Evolutionary conservation across 345 rosid species (phyloP), one percentile per base, ranked within the genome.

Genomic region (Populus alba): DNA sequence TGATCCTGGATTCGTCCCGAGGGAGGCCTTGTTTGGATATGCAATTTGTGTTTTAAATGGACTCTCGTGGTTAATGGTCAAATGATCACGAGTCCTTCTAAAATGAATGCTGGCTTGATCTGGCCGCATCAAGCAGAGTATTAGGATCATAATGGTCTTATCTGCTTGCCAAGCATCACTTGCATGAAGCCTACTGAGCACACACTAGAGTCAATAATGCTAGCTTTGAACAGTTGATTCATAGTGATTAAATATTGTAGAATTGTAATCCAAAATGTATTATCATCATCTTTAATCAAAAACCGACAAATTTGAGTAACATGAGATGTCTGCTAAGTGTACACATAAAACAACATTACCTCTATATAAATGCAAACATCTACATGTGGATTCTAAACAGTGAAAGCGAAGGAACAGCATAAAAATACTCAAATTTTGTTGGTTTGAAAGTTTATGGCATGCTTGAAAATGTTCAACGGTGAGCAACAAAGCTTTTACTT

Each of bases 251-350:
- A 51, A 61, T 39, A 75, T 38, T 47, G 5, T 39, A 3, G 39
- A 8, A 71, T 68, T 43, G 29, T 22, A 31, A 38, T 41, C 27
- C 53, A 33, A 66, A 72, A 65, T 38, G 51, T 47, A 17, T 68
- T 72, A 72, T 53, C 70, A 53, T 67, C 38, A 47, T 61, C 38
- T 76, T 76, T 75, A 67, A 84, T 68, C 82, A 85, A 84, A 80
- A 83, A 53, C 47, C 55, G 90, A 87, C 92, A 87, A 85, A 79
- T 81, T 89, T 61, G 68, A 87, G 90, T 83, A 90, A 88, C 90
- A 84, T 87, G 94, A 88, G 87, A 79, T 87, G 90, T 83, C 89
- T 78, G 68, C 83, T 75, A 38, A 73, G 68, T 63, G 77, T 69
- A 43, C 65, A 75, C 85, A 71, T 38, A 35, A 76, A 78, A 73